A percentile compares a stretch with the other conserved stretches of the same genome.
phyloP scores from a whole-genome alignment of 345 rosid genomes.

The Chamaenerion angustifolium region DNA sequence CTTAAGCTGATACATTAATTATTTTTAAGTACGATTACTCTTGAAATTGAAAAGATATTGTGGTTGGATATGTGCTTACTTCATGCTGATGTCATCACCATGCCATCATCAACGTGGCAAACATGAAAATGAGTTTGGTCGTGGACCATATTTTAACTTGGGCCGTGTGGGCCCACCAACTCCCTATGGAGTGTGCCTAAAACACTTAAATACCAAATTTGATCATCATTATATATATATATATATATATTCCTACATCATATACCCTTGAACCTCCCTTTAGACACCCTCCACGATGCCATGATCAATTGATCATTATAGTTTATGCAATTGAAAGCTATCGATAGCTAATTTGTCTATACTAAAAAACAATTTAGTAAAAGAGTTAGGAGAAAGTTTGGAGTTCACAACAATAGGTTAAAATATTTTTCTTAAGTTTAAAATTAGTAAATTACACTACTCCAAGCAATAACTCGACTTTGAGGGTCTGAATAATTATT shows the following conservation, averaged over 20 bases:
- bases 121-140: conserved; percentile 40
- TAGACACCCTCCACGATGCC: not conserved
- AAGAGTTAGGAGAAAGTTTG: too few relatives aligned
- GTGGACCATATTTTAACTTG: conserved; percentile 19
- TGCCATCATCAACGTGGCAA: conserved; percentile 42
- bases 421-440: too few relatives aligned
- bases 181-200: conserved; percentile 17
- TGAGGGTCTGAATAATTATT: too few relatives aligned
- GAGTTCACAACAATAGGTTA: too few relatives aligned
- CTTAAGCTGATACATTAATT: too few relatives aligned
- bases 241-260: too few relatives aligned
- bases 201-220: conserved; percentile 8
- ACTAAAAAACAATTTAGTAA: too few relatives aligned
- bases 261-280: too few relatives aligned
- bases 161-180: conserved; percentile 11
- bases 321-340: conserved; percentile 2
- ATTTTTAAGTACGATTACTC: too few relatives aligned
- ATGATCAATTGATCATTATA: not conserved
- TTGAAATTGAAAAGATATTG: too few relatives aligned
- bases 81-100: conserved; percentile 54
- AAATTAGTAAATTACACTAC: too few relatives aligned
- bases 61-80: conserved; percentile 12
- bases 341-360: not conserved
- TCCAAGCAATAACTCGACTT: too few relatives aligned
- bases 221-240: not conserved